Evolutionary conservation across 441 rosid genomes (phyloP), one percentile per base, ranked within the genome.

Genomic region (Populus tomentosa): DNA sequence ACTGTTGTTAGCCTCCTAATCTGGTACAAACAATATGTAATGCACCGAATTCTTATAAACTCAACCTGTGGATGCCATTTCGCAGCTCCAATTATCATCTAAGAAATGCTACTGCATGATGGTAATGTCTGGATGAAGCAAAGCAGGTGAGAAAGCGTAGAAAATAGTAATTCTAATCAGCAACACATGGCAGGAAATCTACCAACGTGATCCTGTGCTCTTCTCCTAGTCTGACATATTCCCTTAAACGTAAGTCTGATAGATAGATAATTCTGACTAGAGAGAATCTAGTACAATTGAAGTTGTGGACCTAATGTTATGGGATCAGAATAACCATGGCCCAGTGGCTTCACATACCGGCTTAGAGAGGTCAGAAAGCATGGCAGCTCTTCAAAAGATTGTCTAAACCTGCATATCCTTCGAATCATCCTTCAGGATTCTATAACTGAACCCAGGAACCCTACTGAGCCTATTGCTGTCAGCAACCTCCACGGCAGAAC

Each of bases 391-490:
- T 64, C 7, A 63, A 28, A 33, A 65, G 59, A 46, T 59, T 64
- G 59, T 59, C 78, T 84, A 86, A 56, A 83, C 14, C 7, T 66
- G 75, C 68, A 80, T 69, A 65, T 75, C 77, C 30, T 86, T 78
- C 10, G 68, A 67, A 78, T 89, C 92, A 75, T 81, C 84, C 84
- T 88, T 90, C 46, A 94, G 93, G 82, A 86, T 89, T 85, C 87
- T 88, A 74, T 92, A 92, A 77, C 78, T 86, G 86, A 88, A 92
- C 56, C 94, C 89, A 20, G 89, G 86, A 75, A 89, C 82, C 38
- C 80, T 80, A 71, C 73, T 78, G 63, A 78, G 46, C 68, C 64
- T 79, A 72, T 78, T 78, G 71, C 73, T 70, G 4, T 87, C 90
- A 9, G 84, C 80, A 79, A 87, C 90, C 73, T 90, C 92, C 61